These are phyloP conservation scores for Piper betle DNA, from an alignment of 164 flowering plant genomes.

Conservation along the genomic window DNA sequence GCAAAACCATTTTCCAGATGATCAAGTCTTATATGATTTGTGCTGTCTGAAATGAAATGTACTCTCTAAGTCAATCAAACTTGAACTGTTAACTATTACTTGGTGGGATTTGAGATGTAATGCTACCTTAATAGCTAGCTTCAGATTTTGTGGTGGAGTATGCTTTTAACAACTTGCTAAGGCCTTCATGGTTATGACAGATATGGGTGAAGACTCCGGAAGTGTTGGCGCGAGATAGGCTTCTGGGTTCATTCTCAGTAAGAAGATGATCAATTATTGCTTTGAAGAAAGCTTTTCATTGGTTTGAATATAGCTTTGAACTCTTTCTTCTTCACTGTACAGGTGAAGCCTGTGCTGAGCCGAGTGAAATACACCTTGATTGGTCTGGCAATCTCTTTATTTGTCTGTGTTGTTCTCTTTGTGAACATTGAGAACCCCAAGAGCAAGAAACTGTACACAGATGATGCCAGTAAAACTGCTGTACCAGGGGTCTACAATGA, in stretches of 20 bases:
- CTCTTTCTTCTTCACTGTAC: constrained; percentile 1
- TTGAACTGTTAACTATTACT: no score
- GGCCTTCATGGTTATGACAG: constrained; percentile 23
- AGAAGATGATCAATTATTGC: constrained; percentile 12
- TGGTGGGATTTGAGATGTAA: no score
- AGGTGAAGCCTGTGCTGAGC: constrained; percentile 86
- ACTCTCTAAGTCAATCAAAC: no score
- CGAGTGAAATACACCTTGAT: constrained; percentile 67
- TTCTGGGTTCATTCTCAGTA: constrained; percentile 82
- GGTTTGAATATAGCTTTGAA: not conserved
- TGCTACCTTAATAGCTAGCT: no score
- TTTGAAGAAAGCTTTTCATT: not conserved
- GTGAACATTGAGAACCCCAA: constrained; percentile 32
- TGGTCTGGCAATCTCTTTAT: constrained; percentile 42
- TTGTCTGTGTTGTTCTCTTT: constrained; percentile 34
- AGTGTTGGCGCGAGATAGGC: constrained; percentile 81
- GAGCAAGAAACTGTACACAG: constrained; percentile 11
- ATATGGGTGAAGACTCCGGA: constrained; percentile 94
- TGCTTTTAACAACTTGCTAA: no score
- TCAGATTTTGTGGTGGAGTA: no score
- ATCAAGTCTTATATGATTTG: no score
- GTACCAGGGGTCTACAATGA: constrained; percentile 74
- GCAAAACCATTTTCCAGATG: no score
- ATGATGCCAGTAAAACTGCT: constrained; percentile 30
- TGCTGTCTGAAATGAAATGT: no score